Evolutionary conservation across 1,139 yeast species (phyloP).

Genomic region (Blastobotrys arbuscula): DNA sequence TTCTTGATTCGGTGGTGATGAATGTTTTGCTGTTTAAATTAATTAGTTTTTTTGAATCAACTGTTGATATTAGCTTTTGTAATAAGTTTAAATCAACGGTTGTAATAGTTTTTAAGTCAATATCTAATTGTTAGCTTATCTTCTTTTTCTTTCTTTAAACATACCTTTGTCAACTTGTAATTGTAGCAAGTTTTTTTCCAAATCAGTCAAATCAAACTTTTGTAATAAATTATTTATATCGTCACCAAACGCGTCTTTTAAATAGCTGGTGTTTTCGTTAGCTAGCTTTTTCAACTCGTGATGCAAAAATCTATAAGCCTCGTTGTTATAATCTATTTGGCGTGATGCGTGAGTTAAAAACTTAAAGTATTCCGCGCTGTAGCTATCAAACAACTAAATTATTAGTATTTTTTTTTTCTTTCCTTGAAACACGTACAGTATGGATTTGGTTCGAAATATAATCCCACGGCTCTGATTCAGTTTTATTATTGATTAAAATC

Average conservation of each 20-base stretch:
- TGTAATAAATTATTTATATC: background rate
- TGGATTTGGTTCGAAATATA: background rate
- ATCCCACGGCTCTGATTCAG: background rate
- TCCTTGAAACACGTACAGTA: conserved; percentile 1
- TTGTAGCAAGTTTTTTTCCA: conserved; percentile 1
- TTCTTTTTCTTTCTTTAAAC: background rate
- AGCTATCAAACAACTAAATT: background rate
- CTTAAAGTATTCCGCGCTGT: background rate
- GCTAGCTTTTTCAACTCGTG: background rate
- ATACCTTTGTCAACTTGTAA: background rate
- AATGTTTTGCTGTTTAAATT: background rate
- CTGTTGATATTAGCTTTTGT: background rate
- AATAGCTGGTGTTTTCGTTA: background rate
- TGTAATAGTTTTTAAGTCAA: background rate
- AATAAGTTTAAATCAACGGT: background rate
- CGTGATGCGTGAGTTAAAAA: background rate
- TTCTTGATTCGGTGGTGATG: background rate
- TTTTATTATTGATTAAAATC: background rate
- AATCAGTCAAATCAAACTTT: conserved; percentile 3
- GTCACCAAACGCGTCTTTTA: conserved; percentile 5
- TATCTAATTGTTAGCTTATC: background rate
- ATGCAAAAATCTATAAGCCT: background rate
- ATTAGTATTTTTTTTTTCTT: background rate
- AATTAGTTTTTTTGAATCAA: too few species aligned
- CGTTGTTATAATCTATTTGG: background rate